phyloP scores from a whole-genome alignment of 78 protist genomes.

The Mantamonas sphyraenae region DNA sequence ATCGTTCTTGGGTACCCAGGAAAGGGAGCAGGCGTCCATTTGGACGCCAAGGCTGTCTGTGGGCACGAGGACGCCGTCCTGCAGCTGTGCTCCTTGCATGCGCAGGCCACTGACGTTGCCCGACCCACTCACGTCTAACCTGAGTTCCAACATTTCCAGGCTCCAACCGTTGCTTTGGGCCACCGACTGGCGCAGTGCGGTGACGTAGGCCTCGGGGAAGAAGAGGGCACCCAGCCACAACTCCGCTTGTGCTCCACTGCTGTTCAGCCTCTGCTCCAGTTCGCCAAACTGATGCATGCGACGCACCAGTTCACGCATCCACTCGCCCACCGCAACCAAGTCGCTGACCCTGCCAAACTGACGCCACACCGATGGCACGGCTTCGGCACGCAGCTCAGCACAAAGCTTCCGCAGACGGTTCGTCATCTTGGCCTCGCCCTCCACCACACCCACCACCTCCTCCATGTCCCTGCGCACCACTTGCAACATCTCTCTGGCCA shows the following conservation, averaged over 20 bases:
- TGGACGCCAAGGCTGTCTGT: slow-evolving; percentile 13
- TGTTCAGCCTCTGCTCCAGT: no score
- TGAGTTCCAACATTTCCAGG: slow-evolving; percentile 63
- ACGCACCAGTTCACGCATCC: slow-evolving; percentile 57
- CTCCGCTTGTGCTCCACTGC: no score
- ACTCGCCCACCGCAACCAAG: slow-evolving; percentile 41
- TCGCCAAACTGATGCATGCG: no score
- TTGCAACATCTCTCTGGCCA: slow-evolving; percentile 47
- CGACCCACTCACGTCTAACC: neutral
- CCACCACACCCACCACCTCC: slow-evolving; percentile 15
- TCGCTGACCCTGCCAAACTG: slow-evolving; percentile 63
- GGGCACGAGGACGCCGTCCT: neutral
- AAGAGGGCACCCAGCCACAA: slow-evolving; percentile 85
- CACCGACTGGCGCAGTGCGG: slow-evolving; percentile 88
- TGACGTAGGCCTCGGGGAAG: slow-evolving; percentile 85
- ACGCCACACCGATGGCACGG: slow-evolving; percentile 35
- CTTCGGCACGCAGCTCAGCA: slow-evolving; percentile 39
- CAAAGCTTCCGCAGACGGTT: slow-evolving; percentile 48
- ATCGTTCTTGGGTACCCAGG: slow-evolving; percentile 31
- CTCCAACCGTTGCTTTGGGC: slow-evolving; percentile 70
- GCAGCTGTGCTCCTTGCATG: neutral
- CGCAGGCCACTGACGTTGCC: slow-evolving; percentile 4
- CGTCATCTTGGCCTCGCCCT: slow-evolving; percentile 57
- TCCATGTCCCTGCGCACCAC: slow-evolving; percentile 53
- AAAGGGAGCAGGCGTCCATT: slow-evolving; percentile 18